Conservation (phyloP, 805 yeast genomes). For the Kuraishia cidri region DNA sequence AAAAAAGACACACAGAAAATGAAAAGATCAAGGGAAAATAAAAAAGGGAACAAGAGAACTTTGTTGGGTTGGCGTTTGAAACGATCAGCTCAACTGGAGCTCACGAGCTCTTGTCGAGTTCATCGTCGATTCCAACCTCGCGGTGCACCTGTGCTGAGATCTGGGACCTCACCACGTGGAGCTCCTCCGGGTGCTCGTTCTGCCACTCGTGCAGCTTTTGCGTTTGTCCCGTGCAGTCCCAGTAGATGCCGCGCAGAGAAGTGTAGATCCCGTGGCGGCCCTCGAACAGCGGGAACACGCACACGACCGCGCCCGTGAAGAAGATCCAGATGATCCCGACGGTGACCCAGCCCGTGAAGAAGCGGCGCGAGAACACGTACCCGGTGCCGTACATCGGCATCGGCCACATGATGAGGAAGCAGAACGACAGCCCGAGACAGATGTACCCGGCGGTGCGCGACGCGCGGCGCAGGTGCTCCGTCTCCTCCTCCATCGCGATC, state of each 20-base stretch:
- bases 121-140: constrained; percentile 12
- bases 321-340: constrained; percentile 81
- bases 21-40: no score
- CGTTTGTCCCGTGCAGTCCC: constrained; percentile 77
- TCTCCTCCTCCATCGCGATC: constrained; percentile 35
- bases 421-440: constrained; percentile 52
- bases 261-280: constrained; percentile 61
- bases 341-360: constrained; percentile 86
- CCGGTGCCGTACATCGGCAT: constrained; percentile 88
- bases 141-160: constrained; percentile 31
- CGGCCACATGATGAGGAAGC: constrained; percentile 75
- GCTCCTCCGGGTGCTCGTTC: constrained; percentile 55
- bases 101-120: background rate
- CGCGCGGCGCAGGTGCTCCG: constrained; percentile 39
- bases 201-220: constrained; percentile 75
- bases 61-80: constrained; percentile 63
- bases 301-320: constrained; percentile 52
- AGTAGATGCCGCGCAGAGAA: constrained; percentile 68
- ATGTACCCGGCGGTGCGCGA: constrained; percentile 53
- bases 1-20: no score
- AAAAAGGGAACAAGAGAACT: no score
- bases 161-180: constrained; percentile 69
- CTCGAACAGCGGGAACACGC: constrained; percentile 64
- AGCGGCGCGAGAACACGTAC: constrained; percentile 64
- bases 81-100: constrained; percentile 72